These are phyloP conservation scores for Xerocomellus intermedius DNA, from an alignment of 768 basidiomycete species.

Conservation along the genomic window DNA sequence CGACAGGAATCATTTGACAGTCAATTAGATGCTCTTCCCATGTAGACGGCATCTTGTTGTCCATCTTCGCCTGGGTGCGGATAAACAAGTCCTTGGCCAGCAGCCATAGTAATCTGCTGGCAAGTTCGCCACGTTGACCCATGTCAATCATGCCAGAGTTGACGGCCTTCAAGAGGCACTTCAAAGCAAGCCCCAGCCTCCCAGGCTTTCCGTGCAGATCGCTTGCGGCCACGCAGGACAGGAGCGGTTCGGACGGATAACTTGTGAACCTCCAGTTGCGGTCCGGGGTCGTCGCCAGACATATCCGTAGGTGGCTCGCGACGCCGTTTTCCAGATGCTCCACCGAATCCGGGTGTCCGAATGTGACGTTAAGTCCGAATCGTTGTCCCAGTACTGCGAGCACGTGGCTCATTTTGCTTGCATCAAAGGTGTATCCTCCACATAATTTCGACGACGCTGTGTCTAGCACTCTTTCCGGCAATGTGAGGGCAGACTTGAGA, in stretches of 20 bases:
- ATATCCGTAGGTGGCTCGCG: constrained; percentile 14
- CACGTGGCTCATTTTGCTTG: neutral
- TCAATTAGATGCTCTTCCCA: constrained; percentile 7
- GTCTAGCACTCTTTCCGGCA: neutral
- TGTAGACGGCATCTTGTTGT: neutral
- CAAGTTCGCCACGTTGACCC: constrained; percentile 5
- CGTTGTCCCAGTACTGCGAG: constrained; percentile 3
- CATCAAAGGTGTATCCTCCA: neutral
- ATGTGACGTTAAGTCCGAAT: neutral
- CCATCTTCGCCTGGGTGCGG: neutral
- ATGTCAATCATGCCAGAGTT: constrained; percentile 6
- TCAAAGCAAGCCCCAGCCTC: neutral
- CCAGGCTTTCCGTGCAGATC: neutral
- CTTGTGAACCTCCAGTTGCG: constrained; percentile 12
- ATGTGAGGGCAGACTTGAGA: neutral
- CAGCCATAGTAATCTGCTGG: constrained; percentile 7
- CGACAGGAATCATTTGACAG: constrained; percentile 13
- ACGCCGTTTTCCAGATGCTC: constrained; percentile 4
- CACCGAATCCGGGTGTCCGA: constrained; percentile 4
- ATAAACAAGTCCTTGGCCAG: constrained; percentile 3
- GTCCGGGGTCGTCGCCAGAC: constrained; percentile 5
- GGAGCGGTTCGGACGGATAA: constrained; percentile 18
- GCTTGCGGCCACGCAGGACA: constrained; percentile 11
- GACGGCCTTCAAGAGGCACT: neutral
- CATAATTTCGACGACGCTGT: neutral